Base-by-base conservation (phyloP, 139 green algal species). In the Chlamydomonas sp. region DNA sequence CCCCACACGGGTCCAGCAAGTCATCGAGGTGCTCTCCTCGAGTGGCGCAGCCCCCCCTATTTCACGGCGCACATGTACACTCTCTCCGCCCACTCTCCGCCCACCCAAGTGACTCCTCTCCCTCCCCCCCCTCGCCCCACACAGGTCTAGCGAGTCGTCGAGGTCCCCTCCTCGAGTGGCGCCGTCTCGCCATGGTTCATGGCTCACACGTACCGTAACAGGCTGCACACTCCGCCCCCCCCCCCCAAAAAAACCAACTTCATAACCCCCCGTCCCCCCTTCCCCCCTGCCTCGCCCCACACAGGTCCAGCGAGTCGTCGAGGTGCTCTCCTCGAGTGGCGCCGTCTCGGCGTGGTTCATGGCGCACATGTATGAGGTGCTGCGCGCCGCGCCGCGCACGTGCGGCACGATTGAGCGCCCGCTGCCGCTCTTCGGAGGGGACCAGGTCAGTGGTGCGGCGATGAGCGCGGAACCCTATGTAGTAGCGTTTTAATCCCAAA, bases 311-410 rank as follows among this genome's bases (percentile, higher is more conserved):
- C 69, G 65, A 16, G 75, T 81, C 43, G 75, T 81, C 20, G 65
- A 74, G 65, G 75, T 68, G 47, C 65, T 81, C 30, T 48, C 20
- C 65, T 47, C 5, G 36, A 67, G 29, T 10, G 75, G 65, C 3
- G 35, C 48, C 2, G 75, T 68, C 13, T 70, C 43, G 24, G 37
- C 76, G 36, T 89, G 84, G 81, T 89, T 92, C 72, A 80, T 91
- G 69, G 83, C 83, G 29, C 87, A 92, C 73, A 70, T 73, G 38
- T 75, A 79, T 28, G 60, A 79, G 43, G 50, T 92, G 22, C 61
- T 91, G 66, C 20, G 65, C 0, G 79, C 78, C 3, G 67, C 65
- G 47, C 49, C 22, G 10, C 59, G 59, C 6, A 66, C 59, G 5
- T 38, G 31, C 39, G 26, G 8, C 5, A 35, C 31, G 24, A 69